Evolutionary conservation across 2,329 filamentous ascomycete genomes (phyloP).

Genomic region (Sporothrix brunneoviolacea): DNA sequence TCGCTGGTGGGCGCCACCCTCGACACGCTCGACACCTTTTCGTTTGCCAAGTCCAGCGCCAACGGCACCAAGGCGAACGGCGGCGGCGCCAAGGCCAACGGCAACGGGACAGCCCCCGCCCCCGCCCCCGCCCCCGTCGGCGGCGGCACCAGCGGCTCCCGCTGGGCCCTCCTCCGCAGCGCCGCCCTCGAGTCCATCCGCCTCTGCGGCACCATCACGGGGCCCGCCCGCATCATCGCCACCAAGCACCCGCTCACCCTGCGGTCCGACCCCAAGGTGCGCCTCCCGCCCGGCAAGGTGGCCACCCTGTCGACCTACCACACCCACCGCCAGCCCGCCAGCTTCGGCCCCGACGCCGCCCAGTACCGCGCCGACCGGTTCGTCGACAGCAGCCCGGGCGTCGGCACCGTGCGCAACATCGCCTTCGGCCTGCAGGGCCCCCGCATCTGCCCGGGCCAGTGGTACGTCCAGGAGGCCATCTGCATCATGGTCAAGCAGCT

Average conservation of each 20-base stretch:
- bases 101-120: neutral
- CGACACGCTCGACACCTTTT: constrained; percentile 4
- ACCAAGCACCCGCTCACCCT: neutral
- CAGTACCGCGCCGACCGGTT: constrained; percentile 12
- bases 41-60: no score
- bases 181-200: constrained; percentile 13
- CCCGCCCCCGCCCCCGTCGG: neutral
- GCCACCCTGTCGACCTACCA: constrained; percentile 9
- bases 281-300: constrained; percentile 7
- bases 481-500: constrained; percentile 12
- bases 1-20: constrained; percentile 2
- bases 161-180: constrained; percentile 10
- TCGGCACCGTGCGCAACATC: constrained; percentile 10
- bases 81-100: neutral
- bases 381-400: constrained; percentile 1
- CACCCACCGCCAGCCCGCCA: constrained; percentile 3
- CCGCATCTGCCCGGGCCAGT: constrained; percentile 10
- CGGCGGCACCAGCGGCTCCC: constrained; percentile 3
- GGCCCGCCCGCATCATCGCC: constrained; percentile 10
- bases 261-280: constrained; percentile 1
- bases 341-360: constrained; percentile 6
- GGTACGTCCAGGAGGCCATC: constrained; percentile 11
- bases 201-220: constrained; percentile 7
- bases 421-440: constrained; percentile 11
- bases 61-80: neutral